Evolutionary conservation across 768 basidiomycete genomes (phyloP), one percentile per base, ranked within the genome.

Genomic region (Daedalea quercina): DNA sequence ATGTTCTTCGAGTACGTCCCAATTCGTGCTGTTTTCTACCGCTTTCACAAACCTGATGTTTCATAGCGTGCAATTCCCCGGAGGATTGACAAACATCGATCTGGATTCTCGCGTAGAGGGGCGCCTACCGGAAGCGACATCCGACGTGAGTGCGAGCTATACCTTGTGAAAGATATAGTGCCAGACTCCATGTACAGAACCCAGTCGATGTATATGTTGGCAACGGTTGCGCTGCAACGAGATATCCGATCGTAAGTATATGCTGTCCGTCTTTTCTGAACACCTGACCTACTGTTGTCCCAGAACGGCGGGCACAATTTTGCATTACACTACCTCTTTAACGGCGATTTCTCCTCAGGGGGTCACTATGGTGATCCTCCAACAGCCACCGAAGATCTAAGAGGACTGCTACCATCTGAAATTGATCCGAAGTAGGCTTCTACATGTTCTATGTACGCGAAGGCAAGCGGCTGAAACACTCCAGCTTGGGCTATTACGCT

Each of bases 1-100:
- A 57, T 56, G 31, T 44, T 67, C 53, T 67, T 65, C 56, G 60
- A 65, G 68, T 69, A 47, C 50, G 67, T 59, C 24, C 50, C 11
- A 6, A 31, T 31, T 31, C 28, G 28, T 31, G 11, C 28, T 31
- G 28, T 6, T 6, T 20, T 47, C 19, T 23, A 26, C n/a, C n/a
- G n/a, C n/a, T n/a, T n/a, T n/a, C n/a, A n/a, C n/a, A n/a, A n/a
- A n/a, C n/a, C n/a, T n/a, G n/a, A n/a, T n/a, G n/a, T n/a, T n/a
- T n/a, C n/a, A n/a, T n/a, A n/a, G n/a, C n/a, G n/a, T n/a, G n/a
- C n/a, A n/a, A n/a, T n/a, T n/a, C n/a, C n/a, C n/a, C n/a, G n/a
- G n/a, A n/a, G n/a, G n/a, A n/a, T n/a, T n/a, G n/a, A n/a, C n/a
- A n/a, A n/a, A n/a, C n/a, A n/a, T n/a, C n/a, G n/a, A n/a, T n/a